A percentile compares a stretch with the other conserved stretches of the same genome.
These are phyloP conservation scores for Plectranthus barbatus DNA, from an alignment of 257 asterid species.

Conservation along the genomic window DNA sequence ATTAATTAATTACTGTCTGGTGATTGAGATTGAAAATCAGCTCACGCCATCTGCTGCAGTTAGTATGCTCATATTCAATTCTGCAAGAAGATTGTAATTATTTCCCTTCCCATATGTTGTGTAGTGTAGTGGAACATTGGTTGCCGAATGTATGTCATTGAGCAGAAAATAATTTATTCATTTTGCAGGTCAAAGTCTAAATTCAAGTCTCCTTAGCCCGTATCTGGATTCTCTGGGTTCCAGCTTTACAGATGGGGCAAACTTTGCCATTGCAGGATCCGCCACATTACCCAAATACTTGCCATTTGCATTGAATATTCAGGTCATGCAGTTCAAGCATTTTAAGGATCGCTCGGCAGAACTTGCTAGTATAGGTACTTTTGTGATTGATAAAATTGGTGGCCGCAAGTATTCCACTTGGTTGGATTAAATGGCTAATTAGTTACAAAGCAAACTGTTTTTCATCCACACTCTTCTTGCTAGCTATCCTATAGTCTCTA, in stretches of 20 bases:
- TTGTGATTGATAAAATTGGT: too few relatives aligned
- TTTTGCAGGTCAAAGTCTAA: constrained; percentile 65
- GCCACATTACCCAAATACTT: constrained; percentile 45
- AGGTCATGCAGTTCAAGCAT: constrained; percentile 69
- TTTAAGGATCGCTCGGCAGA: constrained; percentile 62
- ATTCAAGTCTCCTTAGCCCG: constrained; percentile 54
- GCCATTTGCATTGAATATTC: constrained; percentile 68
- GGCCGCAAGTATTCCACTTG: too few relatives aligned
- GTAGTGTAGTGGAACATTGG: background rate
- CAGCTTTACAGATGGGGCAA: constrained; percentile 64
- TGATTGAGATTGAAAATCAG: too few relatives aligned
- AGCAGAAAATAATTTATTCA: background rate
- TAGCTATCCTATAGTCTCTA: background rate
- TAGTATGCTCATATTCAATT: background rate
- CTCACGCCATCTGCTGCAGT: background rate
- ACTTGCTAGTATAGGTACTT: constrained; percentile 48
- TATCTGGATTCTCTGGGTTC: constrained; percentile 67
- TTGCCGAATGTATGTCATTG: background rate
- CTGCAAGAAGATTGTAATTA: background rate
- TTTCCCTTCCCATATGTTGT: too few relatives aligned
- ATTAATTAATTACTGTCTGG: too few relatives aligned
- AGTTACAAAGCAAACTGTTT: too few relatives aligned
- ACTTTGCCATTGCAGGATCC: constrained; percentile 84
- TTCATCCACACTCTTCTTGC: background rate
- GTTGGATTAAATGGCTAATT: too few relatives aligned